Evolutionary conservation across 257 asterid genomes (phyloP).

Genomic region (Rauvolfia tetraphylla): DNA sequence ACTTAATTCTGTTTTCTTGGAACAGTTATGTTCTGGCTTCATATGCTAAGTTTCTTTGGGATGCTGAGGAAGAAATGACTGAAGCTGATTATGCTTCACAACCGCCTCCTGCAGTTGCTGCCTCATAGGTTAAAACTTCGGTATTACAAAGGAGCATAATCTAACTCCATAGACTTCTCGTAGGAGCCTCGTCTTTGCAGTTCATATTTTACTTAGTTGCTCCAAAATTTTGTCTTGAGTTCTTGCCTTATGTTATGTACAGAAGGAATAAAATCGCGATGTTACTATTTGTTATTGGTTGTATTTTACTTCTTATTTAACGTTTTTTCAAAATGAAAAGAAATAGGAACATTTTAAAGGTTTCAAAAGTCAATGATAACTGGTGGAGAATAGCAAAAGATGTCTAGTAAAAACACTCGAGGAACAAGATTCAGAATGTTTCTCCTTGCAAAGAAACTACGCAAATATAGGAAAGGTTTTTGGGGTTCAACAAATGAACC

Average conservation of each 20-base stretch:
- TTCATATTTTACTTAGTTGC: background rate
- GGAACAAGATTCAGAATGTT: background rate
- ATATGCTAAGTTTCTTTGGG: slow-evolving; percentile 64
- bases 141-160: background rate
- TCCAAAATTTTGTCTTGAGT: background rate
- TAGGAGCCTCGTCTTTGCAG: background rate
- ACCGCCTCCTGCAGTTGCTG: background rate
- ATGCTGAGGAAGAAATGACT: slow-evolving; percentile 25
- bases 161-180: background rate
- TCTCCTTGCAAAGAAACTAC: too few relatives aligned
- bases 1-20: background rate
- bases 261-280: background rate
- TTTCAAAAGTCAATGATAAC: too few relatives aligned
- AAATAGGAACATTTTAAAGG: too few relatives aligned
- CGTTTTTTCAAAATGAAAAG: background rate
- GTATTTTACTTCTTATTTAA: too few relatives aligned
- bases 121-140: background rate
- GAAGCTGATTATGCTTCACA: background rate
- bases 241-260: background rate
- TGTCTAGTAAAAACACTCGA: background rate
- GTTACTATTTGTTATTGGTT: background rate
- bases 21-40: slow-evolving; percentile 51
- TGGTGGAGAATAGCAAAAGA: too few relatives aligned
- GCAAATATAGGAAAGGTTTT: background rate
- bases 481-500: background rate